Evolutionary conservation across 495 filamentous ascomycete species (phyloP), one percentile per base, ranked within the genome.

Genomic region (Evernia prunastri): DNA sequence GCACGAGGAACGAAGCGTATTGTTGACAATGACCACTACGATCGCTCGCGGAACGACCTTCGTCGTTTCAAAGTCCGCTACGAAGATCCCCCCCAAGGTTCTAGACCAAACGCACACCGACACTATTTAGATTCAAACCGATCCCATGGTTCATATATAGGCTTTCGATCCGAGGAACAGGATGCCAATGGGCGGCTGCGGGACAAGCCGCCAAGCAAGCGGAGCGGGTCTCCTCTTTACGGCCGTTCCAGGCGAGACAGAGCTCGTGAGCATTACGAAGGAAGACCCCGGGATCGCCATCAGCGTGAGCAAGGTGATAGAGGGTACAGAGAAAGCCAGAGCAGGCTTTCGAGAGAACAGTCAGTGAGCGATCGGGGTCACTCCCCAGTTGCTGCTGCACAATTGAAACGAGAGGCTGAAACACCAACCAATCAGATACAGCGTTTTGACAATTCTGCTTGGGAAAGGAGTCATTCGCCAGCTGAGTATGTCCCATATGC

Each of bases 61-160:
- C 76, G 82, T 75, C 77, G 84, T 68, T 85, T 84, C 70, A 85
- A 81, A 66, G 78, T 83, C 35, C 79, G 82, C 63, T 85, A 86
- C 76, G 84, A 89, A 65, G 79, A 84, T 43, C 66, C 58, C 40
- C 63, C 66, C 23, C 68, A 75, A 67, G 68, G 75, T 74, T 72
- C 73, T 68, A 75, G 78, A 68, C 76, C 73, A 64, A 79, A 73
- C 63, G 69, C 72, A 63, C 78, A 73, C 42, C 75, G 77, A 61
- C 76, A 78, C 2, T 87, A 89, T 70, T 80, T 86, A 66, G 88
- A 92, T 67, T 76, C 86, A 72, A 87, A 91, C 72, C 84, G 83
- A 17, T 82, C 81, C 39, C 74, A 79, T 37, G 72, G 78, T 23
- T 78, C 81, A 37, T 73, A 74, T 33, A 76, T 75, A 59, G 69